Evolutionary conservation across 768 basidiomycete genomes (phyloP).

Genomic region (Phaffia australis): DNA sequence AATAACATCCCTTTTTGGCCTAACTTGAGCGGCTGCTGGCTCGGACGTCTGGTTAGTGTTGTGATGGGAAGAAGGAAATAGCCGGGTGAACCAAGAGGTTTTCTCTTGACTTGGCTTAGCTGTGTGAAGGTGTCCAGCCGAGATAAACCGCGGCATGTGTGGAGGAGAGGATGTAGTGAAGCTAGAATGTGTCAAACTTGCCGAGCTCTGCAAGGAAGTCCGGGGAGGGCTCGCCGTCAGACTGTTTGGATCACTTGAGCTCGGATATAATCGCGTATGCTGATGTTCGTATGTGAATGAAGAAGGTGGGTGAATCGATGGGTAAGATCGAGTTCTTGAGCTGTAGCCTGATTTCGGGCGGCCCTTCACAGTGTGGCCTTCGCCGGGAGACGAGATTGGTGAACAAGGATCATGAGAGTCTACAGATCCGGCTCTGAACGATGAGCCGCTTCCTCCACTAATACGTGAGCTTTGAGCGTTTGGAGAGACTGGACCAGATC

Average conservation of each 20-base stretch:
- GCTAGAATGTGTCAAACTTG: background rate
- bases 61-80: background rate
- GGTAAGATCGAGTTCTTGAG: background rate
- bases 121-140: background rate
- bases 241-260: background rate
- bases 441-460: background rate
- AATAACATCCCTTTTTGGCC: conserved; percentile 9
- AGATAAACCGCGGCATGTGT: background rate
- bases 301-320: background rate
- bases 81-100: background rate
- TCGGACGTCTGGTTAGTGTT: conserved; percentile 10
- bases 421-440: conserved; percentile 15
- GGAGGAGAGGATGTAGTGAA: background rate
- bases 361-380: background rate
- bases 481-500: conserved; percentile 14
- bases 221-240: background rate
- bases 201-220: background rate
- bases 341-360: background rate
- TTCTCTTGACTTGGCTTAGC: background rate
- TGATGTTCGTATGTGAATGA: background rate
- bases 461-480: conserved; percentile 5
- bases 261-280: background rate
- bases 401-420: background rate
- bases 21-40: background rate
- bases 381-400: background rate